Percentiles rank a stretch among this genome's conserved stretches.
phyloP scores from a whole-genome alignment of 768 basidiomycete species.

The Phanerodontia chrysosporium region DNA sequence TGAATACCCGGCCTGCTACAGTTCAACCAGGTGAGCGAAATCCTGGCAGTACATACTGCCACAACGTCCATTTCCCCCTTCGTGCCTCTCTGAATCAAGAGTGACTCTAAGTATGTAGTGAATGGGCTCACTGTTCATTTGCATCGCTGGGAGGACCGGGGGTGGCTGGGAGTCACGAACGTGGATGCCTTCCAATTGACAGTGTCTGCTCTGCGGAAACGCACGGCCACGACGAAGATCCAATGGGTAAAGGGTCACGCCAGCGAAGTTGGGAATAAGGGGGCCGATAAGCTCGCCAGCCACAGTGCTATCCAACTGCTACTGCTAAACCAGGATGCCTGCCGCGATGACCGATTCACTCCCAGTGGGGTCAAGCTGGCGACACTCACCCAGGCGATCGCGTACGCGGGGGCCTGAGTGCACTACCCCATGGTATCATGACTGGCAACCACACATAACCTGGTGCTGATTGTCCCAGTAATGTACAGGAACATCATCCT shows the following conservation, averaged over 20 bases:
- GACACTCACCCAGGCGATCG: conserved; percentile 13
- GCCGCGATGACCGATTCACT: no score
- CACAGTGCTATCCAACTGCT: conserved; percentile 5
- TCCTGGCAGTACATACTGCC: no score
- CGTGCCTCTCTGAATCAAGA: conserved; percentile 13
- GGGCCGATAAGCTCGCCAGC: conserved; percentile 21
- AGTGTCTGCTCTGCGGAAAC: conserved; percentile 5
- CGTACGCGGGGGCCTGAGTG: conserved; percentile 15
- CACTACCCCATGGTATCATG: no score
- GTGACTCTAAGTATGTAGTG: conserved; percentile 23
- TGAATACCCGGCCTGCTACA: no score
- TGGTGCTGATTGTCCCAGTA: no score
- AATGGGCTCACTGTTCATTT: conserved; percentile 21
- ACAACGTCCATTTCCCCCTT: no score
- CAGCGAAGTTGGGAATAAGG: conserved; percentile 19
- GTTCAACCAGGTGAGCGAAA: no score
- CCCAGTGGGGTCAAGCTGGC: conserved; percentile 15
- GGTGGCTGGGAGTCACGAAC: conserved; percentile 14
- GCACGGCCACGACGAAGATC: conserved; percentile 18
- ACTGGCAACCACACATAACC: no score
- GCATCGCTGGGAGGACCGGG: not conserved
- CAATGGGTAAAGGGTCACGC: conserved; percentile 27
- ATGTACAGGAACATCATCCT: no score
- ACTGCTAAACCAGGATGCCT: no score
- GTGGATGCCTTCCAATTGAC: not conserved